Percentiles rank a stretch among this genome's conserved stretches.
Evolutionary conservation across 495 filamentous ascomycete genomes (phyloP).

Genomic region (Lentithecium fluviatile): DNA sequence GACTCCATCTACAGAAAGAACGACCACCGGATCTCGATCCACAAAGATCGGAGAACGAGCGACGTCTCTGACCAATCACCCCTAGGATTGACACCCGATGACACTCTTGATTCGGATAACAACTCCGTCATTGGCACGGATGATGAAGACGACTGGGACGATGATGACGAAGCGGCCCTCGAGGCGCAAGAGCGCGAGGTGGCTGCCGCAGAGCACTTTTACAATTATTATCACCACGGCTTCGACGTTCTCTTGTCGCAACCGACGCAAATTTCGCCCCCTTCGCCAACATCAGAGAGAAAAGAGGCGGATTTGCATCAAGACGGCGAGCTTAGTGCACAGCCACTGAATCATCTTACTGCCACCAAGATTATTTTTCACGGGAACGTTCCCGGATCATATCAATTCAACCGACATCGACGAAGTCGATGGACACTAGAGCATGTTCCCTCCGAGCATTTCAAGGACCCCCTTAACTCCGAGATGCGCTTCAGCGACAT

Average conservation of each 20-base stretch:
- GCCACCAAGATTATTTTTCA: conserved; percentile 90
- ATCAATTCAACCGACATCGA: conserved; percentile 93
- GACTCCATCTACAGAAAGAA: conserved; percentile 93
- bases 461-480: conserved; percentile 55
- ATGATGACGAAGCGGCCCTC: conserved; percentile 63
- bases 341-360: conserved; percentile 59
- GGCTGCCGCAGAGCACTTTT: conserved; percentile 69
- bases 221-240: conserved; percentile 94
- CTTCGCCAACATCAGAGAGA: conserved; percentile 50
- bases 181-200: conserved; percentile 45
- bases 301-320: conserved; percentile 20
- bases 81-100: conserved; percentile 35
- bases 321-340: conserved; percentile 34
- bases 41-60: conserved; percentile 48
- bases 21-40: conserved; percentile 87
- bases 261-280: conserved; percentile 64
- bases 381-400: conserved; percentile 91
- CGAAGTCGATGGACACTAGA: conserved; percentile 82
- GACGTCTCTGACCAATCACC: conserved; percentile 30
- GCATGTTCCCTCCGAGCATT: conserved; percentile 44
- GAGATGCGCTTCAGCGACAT: conserved; percentile 75
- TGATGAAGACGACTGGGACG: conserved; percentile 78
- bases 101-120: conserved; percentile 27
- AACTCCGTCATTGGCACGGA: conserved; percentile 52
- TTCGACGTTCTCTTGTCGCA: conserved; percentile 91